A percentile compares a stretch with the other conserved stretches of the same genome.
phyloP scores from a whole-genome alignment of 306 rosid genomes.

The Sicyos edulis region DNA sequence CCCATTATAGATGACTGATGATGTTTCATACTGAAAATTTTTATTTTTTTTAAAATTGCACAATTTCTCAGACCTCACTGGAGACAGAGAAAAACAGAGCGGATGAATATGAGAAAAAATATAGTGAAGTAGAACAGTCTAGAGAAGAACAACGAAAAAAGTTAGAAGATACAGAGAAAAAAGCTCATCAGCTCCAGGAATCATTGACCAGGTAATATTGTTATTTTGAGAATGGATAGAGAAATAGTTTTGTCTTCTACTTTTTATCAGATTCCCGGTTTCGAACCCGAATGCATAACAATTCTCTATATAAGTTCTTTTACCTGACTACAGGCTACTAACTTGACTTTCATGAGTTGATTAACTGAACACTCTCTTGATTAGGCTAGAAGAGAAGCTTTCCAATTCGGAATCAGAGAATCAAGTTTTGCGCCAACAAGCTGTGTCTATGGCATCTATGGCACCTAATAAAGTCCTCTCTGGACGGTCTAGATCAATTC shows the following conservation, averaged over 20 bases:
- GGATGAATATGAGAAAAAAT: slow-evolving; percentile 52
- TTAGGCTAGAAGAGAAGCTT: slow-evolving; percentile 32
- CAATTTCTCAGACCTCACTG: slow-evolving; percentile 63
- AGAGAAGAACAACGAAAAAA: slow-evolving; percentile 66
- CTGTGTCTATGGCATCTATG: slow-evolving; percentile 22
- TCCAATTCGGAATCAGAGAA: too few species aligned
- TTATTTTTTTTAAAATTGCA: slow-evolving; percentile 27
- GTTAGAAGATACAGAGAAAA: slow-evolving; percentile 69
- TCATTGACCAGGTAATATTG: slow-evolving; percentile 79
- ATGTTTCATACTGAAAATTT: slow-evolving; percentile 23
- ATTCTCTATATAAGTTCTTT: background rate
- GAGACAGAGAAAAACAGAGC: slow-evolving; percentile 58
- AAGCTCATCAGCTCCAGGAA: slow-evolving; percentile 87
- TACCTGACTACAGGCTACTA: slow-evolving; percentile 21
- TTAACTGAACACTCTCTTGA: slow-evolving; percentile 28
- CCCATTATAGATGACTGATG: slow-evolving; percentile 14
- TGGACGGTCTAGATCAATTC: slow-evolving; percentile 63
- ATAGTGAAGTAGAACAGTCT: slow-evolving; percentile 63
- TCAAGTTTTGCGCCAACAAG: too few species aligned
- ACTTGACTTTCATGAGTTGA: slow-evolving; percentile 21
- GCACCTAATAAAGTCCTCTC: slow-evolving; percentile 77
- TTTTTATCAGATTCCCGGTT: background rate
- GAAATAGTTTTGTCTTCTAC: background rate
- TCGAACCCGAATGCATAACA: background rate
- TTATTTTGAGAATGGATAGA: slow-evolving; percentile 29